phyloP scores from a whole-genome alignment of 257 asterid species.

The Fraxinus pennsylvanica region DNA sequence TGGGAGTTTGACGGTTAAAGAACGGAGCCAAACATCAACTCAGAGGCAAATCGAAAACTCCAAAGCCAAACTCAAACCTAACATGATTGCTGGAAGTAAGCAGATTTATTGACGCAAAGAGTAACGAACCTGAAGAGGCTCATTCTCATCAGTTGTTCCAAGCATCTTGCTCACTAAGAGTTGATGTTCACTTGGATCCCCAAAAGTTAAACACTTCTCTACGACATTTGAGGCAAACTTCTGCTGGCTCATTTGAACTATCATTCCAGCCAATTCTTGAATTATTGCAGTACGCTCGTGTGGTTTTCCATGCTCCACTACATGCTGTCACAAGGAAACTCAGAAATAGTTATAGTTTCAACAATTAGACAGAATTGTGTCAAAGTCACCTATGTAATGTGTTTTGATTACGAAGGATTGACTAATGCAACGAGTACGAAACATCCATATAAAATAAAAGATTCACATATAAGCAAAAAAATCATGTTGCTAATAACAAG shows the following conservation, averaged over 20 bases:
- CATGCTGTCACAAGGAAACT: constrained; percentile 45
- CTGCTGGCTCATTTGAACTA: constrained; percentile 93
- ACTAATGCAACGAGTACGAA: too few species aligned
- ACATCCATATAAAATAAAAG: background rate
- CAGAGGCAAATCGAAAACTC: background rate
- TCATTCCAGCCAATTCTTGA: constrained; percentile 84
- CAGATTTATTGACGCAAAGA: background rate
- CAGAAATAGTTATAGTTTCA: background rate
- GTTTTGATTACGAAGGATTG: background rate
- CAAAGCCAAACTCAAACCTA: background rate
- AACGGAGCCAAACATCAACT: background rate
- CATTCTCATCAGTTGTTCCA: constrained; percentile 90
- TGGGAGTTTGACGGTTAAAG: too few species aligned
- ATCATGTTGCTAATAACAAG: background rate
- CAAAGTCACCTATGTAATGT: background rate
- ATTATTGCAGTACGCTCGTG: constrained; percentile 80
- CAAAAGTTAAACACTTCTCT: constrained; percentile 90
- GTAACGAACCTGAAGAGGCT: constrained; percentile 85
- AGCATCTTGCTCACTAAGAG: constrained; percentile 92
- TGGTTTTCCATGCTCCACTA: constrained; percentile 91
- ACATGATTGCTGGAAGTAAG: background rate
- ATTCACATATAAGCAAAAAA: too few species aligned
- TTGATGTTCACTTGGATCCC: constrained; percentile 76
- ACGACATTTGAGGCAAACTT: constrained; percentile 55
- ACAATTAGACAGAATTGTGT: background rate